Percentiles rank a stretch among this genome's conserved stretches.
These are phyloP conservation scores for Mercurialis annua DNA, from an alignment of 345 rosid species.

Conservation along the genomic window DNA sequence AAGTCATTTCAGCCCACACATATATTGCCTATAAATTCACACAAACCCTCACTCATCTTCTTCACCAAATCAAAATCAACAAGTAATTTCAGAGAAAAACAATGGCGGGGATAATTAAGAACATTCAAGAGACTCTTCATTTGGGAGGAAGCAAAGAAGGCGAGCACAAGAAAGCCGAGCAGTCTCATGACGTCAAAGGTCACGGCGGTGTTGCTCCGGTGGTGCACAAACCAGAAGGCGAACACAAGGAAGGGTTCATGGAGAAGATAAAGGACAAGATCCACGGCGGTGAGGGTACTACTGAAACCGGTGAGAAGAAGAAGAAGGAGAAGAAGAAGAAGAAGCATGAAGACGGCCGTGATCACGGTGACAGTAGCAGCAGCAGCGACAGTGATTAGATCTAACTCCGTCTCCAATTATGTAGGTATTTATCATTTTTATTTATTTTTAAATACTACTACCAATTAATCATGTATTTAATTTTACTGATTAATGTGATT, in stretches of 20 bases:
- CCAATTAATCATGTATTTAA: background rate
- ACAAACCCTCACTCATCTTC: background rate
- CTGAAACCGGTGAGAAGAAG: constrained; percentile 30
- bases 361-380: constrained; percentile 50
- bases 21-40: constrained; percentile 1
- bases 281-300: constrained; percentile 33
- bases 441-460: too few relatives aligned
- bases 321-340: constrained; percentile 49
- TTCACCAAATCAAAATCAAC: background rate
- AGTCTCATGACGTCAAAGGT: background rate
- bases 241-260: constrained; percentile 46
- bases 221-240: constrained; percentile 1
- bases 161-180: background rate
- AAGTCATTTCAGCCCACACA: background rate
- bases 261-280: constrained; percentile 50
- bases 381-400: constrained; percentile 66
- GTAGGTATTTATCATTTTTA: background rate
- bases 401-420: background rate
- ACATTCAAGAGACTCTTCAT: constrained; percentile 63
- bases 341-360: constrained; percentile 37
- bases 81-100: background rate
- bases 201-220: background rate
- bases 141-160: constrained; percentile 66
- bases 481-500: background rate
- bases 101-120: constrained; percentile 64